Evolutionary conservation across 805 yeast species (phyloP), one percentile per base, ranked within the genome.

Genomic region (Teunomyces tritomae): DNA sequence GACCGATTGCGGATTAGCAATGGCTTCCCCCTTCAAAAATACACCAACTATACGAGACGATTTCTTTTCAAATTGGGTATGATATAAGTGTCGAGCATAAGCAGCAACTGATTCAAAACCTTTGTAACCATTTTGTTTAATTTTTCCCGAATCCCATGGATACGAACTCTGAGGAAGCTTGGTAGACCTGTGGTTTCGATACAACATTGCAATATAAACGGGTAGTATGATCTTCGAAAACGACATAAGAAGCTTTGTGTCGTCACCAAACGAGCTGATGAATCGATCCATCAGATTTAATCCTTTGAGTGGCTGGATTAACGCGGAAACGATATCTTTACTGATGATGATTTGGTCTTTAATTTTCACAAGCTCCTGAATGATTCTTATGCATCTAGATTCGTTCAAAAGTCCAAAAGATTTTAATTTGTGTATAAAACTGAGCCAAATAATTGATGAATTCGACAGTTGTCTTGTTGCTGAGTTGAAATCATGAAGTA

Each of bases 1-100:
- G 2, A 72, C 50, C 2, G 57, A 48, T 10, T 54, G 56, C 0
- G 74, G 71, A n/a, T 61, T 53, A 13, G 55, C 50, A 7, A 50
- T 48, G 11, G 61, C 67, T 50, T 73, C 77, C 11, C 74, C 76
- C 26, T 58, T 59, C 27, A 73, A 59, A 69, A 71, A 65, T 10
- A 57, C 50, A 2, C 76, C 76, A 8, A 71, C 52, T 2, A 58
- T 46, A 11, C 61, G 50, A 0, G 57, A 37, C 3, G 74, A 56
- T 46, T 68, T 69, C 45, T 60, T 50, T 4, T 49, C 48, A 33
- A 56, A 46, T 6, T 50, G 48, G 14, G 49, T 49, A 5, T 47
- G n/a, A 48, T 62, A 68, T 3, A 68, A 42, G 39, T 57, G 52
- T 24, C 74, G 52, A n/a, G 73, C 73, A 36, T 58, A 58, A 5